A percentile compares a stretch with the other conserved stretches of the same genome.
Conservation (phyloP, 2,329 filamentous ascomycete species). For the Diatrype stigma region DNA sequence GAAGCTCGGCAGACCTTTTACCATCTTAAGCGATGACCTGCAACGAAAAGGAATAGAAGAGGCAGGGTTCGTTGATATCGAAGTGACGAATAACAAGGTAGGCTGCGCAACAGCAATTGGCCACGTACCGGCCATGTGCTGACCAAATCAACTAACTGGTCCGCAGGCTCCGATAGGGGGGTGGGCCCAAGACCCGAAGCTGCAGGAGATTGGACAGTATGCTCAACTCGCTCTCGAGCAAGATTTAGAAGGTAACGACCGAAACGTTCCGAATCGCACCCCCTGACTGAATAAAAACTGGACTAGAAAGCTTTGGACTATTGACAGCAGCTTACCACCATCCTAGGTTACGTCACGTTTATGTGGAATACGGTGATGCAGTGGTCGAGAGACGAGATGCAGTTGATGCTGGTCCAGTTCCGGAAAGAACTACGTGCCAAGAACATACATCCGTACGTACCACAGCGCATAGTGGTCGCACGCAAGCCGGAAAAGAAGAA, state of each 20-base stretch:
- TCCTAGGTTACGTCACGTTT: background rate
- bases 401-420: background rate
- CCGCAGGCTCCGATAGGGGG: slow-evolving; percentile 29
- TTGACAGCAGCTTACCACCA: background rate
- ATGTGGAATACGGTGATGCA: background rate
- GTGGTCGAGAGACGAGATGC: background rate
- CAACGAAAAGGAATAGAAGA: slow-evolving; percentile 20
- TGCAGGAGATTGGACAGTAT: slow-evolving; percentile 31
- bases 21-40: slow-evolving; percentile 19
- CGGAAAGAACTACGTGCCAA: background rate
- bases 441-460: background rate
- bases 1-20: slow-evolving; percentile 22
- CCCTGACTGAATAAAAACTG: background rate
- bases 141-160: background rate
- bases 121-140: background rate
- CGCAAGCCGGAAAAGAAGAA: background rate
- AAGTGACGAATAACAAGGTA: slow-evolving; percentile 13
- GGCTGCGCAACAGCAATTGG: background rate
- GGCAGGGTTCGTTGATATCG: slow-evolving; percentile 14
- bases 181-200: slow-evolving; percentile 33
- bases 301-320: too few relatives aligned
- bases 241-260: slow-evolving; percentile 16
- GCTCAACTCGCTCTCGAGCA: slow-evolving; percentile 15
- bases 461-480: background rate
- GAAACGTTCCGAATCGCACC: background rate